phyloP scores from a whole-genome alignment of 305 asterid genomes.

The Solanum chacoense region DNA sequence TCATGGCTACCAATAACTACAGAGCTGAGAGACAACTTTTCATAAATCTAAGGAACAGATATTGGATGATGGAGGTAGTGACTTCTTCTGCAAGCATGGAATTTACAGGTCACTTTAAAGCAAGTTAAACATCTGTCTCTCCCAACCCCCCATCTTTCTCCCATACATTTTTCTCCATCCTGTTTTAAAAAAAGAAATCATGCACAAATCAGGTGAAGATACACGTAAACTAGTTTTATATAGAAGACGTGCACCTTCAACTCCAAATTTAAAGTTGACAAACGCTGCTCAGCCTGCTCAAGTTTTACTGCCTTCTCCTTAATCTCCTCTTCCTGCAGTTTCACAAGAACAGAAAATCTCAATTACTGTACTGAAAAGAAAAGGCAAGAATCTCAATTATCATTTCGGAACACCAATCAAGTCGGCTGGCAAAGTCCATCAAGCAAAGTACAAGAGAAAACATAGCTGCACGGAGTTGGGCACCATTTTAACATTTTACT shows the following conservation, averaged over 20 bases:
- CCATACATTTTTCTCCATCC: background rate
- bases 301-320: conserved; percentile 53
- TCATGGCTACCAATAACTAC: background rate
- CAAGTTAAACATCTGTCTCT: background rate
- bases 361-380: background rate
- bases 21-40: background rate
- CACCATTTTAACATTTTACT: background rate
- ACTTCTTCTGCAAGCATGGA: background rate
- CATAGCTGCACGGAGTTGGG: background rate
- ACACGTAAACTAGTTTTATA: background rate
- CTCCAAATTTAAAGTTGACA: conserved; percentile 69
- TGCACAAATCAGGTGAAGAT: background rate
- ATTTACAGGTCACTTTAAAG: background rate
- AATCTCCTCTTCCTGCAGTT: conserved; percentile 67
- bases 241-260: conserved; percentile 50
- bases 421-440: background rate
- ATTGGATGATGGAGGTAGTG: background rate
- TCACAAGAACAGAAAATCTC: conserved; percentile 6
- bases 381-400: background rate
- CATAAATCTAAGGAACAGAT: background rate
- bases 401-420: conserved; percentile 1
- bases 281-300: conserved; percentile 77
- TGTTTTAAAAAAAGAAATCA: background rate
- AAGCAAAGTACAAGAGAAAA: background rate
- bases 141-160: background rate